These are phyloP conservation scores for Candida nonsorbophila DNA, from an alignment of 805 yeast species.

Conservation along the genomic window DNA sequence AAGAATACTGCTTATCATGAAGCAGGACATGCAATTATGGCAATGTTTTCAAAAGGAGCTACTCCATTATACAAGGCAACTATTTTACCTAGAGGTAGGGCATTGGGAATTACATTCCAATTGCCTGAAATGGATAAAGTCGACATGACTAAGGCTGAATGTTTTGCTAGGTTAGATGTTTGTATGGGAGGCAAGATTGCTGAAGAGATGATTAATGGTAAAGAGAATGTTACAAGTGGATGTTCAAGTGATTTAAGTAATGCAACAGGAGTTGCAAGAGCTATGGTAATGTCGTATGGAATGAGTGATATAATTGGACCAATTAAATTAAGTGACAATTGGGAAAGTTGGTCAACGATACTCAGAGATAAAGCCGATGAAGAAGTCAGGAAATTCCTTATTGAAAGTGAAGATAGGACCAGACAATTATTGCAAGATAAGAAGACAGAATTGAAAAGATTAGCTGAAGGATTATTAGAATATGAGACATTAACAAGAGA, in stretches of 20 bases:
- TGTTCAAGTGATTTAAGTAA: slow-evolving; percentile 86
- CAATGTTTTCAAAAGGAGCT: slow-evolving; percentile 90
- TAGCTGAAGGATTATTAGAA: slow-evolving; percentile 90
- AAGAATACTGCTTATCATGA: slow-evolving; percentile 96
- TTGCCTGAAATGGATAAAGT: slow-evolving; percentile 98
- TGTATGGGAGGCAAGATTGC: slow-evolving; percentile 99
- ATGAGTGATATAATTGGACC: slow-evolving; percentile 96
- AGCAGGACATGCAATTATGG: slow-evolving; percentile 99
- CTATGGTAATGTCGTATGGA: slow-evolving; percentile 96
- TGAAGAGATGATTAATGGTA: slow-evolving; percentile 88
- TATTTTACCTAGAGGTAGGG: slow-evolving; percentile 93
- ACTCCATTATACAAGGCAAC: slow-evolving; percentile 96
- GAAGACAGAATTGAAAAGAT: slow-evolving; percentile 67
- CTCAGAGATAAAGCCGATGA: slow-evolving; percentile 88
- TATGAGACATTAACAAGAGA: slow-evolving; percentile 90
- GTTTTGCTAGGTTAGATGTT: slow-evolving; percentile 88
- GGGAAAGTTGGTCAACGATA: slow-evolving; percentile 93
- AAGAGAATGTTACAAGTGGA: slow-evolving; percentile 90
- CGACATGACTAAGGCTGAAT: slow-evolving; percentile 84
- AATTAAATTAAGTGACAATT: slow-evolving; percentile 78
- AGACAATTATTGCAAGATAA: slow-evolving; percentile 58
- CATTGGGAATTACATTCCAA: slow-evolving; percentile 94
- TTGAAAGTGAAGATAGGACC: slow-evolving; percentile 77
- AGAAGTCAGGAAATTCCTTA: slow-evolving; percentile 74
- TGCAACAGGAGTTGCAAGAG: slow-evolving; percentile 91